phyloP scores from a whole-genome alignment of 2,329 filamentous ascomycete species.

The Lachnellula occidentalis region DNA sequence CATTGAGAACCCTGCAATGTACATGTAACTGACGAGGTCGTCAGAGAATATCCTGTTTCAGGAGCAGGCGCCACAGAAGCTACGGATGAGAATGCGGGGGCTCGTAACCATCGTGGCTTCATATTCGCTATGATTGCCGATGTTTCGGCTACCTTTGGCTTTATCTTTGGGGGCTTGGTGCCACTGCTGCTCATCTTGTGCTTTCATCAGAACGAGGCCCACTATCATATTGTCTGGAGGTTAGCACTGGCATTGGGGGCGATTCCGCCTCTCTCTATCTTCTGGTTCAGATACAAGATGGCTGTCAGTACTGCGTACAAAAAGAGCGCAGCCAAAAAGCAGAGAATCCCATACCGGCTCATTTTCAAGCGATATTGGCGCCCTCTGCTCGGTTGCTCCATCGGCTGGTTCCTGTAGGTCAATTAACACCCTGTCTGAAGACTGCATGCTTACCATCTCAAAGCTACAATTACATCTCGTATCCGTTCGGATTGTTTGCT shows the following conservation, averaged over 20 bases:
- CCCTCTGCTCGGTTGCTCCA: constrained; percentile 42
- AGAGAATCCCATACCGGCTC: constrained; percentile 42
- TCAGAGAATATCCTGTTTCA: constrained; percentile 46
- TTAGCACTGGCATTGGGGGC: constrained; percentile 44
- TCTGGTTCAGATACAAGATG: constrained; percentile 49
- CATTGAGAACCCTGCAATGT: background rate
- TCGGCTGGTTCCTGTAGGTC: constrained; percentile 43
- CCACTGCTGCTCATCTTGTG: constrained; percentile 47
- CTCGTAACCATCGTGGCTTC: constrained; percentile 45
- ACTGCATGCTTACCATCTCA: background rate
- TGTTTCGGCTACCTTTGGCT: constrained; percentile 45
- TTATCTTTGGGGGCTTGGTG: constrained; percentile 43
- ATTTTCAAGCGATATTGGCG: constrained; percentile 45
- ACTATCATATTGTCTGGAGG: constrained; percentile 43
- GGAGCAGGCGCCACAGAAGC: constrained; percentile 46
- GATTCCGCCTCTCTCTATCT: constrained; percentile 44
- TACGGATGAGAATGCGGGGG: constrained; percentile 42
- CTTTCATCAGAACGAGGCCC: constrained; percentile 37
- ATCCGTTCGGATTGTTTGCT: constrained; percentile 50
- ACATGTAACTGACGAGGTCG: background rate
- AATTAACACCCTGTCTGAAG: too few relatives aligned
- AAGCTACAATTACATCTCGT: constrained; percentile 47
- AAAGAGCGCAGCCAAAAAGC: constrained; percentile 41
- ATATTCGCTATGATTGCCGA: constrained; percentile 51
- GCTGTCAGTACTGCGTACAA: constrained; percentile 45